Conservation (phyloP, 176 grass and related monocot genomes). For the Zizania latifolia region DNA sequence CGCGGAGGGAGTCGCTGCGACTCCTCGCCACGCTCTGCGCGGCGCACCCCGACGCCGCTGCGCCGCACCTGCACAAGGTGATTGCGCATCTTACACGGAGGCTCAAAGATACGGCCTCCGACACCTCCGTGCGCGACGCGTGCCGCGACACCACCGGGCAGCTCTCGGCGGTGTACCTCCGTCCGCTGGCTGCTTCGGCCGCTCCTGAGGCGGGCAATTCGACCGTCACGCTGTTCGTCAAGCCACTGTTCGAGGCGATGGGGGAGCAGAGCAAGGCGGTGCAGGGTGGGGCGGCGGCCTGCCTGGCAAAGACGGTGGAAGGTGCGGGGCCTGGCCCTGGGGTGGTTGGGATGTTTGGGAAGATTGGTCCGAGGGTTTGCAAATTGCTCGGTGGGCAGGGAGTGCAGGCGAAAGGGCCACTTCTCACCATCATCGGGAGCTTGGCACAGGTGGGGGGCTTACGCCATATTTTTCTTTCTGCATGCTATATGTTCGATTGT, state of each 20-base stretch:
- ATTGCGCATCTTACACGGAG: conserved; percentile 60
- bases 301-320: conserved; percentile 78
- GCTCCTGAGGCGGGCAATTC: conserved; percentile 28
- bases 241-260: conserved; percentile 88
- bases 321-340: conserved; percentile 41
- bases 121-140: conserved; percentile 73
- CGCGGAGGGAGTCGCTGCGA: conserved; percentile 62
- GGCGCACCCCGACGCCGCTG: conserved; percentile 47
- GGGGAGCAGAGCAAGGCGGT: conserved; percentile 83
- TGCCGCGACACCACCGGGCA: conserved; percentile 62
- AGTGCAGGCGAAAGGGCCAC: conserved; percentile 72
- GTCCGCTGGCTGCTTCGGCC: conserved; percentile 15
- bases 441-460: conserved; percentile 54
- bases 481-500: conserved; percentile 11
- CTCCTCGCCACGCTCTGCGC: conserved; percentile 69
- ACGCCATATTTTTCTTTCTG: background rate
- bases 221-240: conserved; percentile 62
- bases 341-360: conserved; percentile 46
- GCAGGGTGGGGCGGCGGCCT: conserved; percentile 78
- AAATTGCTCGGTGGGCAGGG: conserved; percentile 74
- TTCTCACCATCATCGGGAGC: conserved; percentile 74
- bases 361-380: conserved; percentile 69
- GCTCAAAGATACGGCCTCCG: conserved; percentile 74
- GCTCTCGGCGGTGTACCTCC: conserved; percentile 69
- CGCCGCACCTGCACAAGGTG: conserved; percentile 69